A percentile compares a stretch with the other conserved stretches of the same genome.
These are phyloP conservation scores for Passalora sequoiae DNA, from an alignment of 2,329 filamentous ascomycete genomes.

Conservation along the genomic window DNA sequence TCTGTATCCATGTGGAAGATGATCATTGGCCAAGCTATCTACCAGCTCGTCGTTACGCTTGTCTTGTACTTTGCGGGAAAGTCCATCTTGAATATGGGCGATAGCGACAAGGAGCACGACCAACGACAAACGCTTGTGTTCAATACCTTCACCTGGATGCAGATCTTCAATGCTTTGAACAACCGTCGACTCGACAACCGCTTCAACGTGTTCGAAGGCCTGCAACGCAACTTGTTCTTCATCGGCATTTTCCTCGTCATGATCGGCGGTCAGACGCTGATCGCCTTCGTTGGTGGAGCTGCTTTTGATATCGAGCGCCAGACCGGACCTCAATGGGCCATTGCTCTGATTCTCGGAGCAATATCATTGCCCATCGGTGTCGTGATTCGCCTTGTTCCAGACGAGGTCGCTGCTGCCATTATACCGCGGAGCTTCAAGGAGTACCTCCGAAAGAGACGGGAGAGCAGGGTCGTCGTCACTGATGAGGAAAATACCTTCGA, in stretches of 20 bases:
- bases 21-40: conserved; percentile 89
- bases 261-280: conserved; percentile 82
- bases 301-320: conserved; percentile 73
- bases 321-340: conserved; percentile 74
- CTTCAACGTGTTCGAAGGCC: conserved; percentile 91
- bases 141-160: conserved; percentile 99
- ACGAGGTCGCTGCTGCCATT: conserved; percentile 52
- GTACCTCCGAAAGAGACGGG: conserved; percentile 36
- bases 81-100: conserved; percentile 55
- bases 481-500: conserved; percentile 41
- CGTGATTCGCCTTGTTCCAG: conserved; percentile 75
- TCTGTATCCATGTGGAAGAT: conserved; percentile 98
- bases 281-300: conserved; percentile 76
- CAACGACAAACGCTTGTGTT: conserved; percentile 73
- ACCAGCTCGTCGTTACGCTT: conserved; percentile 75
- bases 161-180: conserved; percentile 98
- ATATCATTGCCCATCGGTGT: conserved; percentile 82
- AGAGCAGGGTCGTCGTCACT: conserved; percentile 39
- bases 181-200: conserved; percentile 90
- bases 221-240: conserved; percentile 83
- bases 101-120: conserved; percentile 21
- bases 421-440: conserved; percentile 40
- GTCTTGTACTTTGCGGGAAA: conserved; percentile 72
- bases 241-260: conserved; percentile 78
- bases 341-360: conserved; percentile 76